Conservation (phyloP, 441 rosid species). For the Brassica balearica region DNA sequence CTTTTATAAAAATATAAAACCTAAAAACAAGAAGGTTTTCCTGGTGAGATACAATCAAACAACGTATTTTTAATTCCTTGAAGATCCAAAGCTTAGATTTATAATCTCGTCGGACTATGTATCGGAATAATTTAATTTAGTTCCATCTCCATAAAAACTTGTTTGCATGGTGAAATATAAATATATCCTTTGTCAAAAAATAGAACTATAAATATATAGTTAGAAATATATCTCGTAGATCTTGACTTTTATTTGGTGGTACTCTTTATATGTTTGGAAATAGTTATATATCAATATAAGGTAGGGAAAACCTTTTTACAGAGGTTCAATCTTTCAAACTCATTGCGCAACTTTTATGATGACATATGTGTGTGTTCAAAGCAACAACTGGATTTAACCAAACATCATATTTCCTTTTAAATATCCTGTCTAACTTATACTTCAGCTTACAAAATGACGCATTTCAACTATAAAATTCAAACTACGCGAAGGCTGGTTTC, state of each 20-base stretch:
- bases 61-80: not conserved
- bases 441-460: not conserved
- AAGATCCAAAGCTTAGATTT: not conserved
- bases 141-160: not conserved
- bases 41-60: not conserved
- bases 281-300: constrained; percentile 2
- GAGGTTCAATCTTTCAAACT: constrained; percentile 40
- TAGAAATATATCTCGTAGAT: not conserved
- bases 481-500: constrained; percentile 14
- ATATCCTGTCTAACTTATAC: constrained; percentile 15
- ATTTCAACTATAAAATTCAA: not conserved
- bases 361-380: constrained; percentile 31
- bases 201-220: not conserved
- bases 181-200: not conserved
- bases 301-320: constrained; percentile 10
- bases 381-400: constrained; percentile 36
- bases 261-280: constrained; percentile 6
- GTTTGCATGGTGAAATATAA: not conserved
- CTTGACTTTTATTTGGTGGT: constrained; percentile 16
- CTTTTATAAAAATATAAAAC: not conserved
- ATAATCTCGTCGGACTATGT: not conserved
- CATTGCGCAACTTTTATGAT: constrained; percentile 35
- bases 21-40: not conserved
- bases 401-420: constrained; percentile 6
- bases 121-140: not conserved